These are phyloP conservation scores for Aureobasidium sp. DNA, from an alignment of 2,329 filamentous ascomycete species.

Conservation along the genomic window DNA sequence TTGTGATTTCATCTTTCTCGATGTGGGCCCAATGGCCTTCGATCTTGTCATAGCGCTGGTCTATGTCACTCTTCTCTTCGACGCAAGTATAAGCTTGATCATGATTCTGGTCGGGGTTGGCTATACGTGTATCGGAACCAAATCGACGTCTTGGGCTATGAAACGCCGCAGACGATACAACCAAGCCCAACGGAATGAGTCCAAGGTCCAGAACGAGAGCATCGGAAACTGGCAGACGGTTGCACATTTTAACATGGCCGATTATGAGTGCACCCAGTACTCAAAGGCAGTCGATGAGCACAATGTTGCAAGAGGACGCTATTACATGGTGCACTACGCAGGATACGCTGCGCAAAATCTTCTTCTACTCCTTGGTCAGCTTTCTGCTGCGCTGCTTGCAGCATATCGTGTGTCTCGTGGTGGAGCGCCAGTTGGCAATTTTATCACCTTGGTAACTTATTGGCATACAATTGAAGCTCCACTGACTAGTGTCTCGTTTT, in stretches of 20 bases:
- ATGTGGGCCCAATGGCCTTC: slow-evolving; percentile 52
- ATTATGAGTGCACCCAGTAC: slow-evolving; percentile 47
- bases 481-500: slow-evolving; percentile 43
- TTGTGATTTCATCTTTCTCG: slow-evolving; percentile 52
- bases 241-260: slow-evolving; percentile 49
- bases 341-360: slow-evolving; percentile 37
- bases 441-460: slow-evolving; percentile 58
- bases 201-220: slow-evolving; percentile 49
- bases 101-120: slow-evolving; percentile 39
- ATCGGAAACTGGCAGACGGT: slow-evolving; percentile 55
- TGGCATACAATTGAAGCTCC: slow-evolving; percentile 46
- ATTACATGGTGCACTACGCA: slow-evolving; percentile 24
- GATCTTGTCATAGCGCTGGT: slow-evolving; percentile 55
- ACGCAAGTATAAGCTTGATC: slow-evolving; percentile 50
- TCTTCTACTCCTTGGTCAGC: slow-evolving; percentile 42
- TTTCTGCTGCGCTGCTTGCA: slow-evolving; percentile 44
- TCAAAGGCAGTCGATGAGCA: slow-evolving; percentile 30
- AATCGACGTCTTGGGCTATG: slow-evolving; percentile 34
- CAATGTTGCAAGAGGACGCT: slow-evolving; percentile 24
- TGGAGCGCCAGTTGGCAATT: slow-evolving; percentile 47
- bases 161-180: slow-evolving; percentile 24
- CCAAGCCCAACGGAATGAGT: slow-evolving; percentile 37
- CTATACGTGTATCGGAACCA: slow-evolving; percentile 46
- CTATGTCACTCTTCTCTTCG: slow-evolving; percentile 55
- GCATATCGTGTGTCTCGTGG: slow-evolving; percentile 45